Evolutionary conservation across 1,139 yeast genomes (phyloP).

Genomic region (Debaryomycetaceae sp.): DNA sequence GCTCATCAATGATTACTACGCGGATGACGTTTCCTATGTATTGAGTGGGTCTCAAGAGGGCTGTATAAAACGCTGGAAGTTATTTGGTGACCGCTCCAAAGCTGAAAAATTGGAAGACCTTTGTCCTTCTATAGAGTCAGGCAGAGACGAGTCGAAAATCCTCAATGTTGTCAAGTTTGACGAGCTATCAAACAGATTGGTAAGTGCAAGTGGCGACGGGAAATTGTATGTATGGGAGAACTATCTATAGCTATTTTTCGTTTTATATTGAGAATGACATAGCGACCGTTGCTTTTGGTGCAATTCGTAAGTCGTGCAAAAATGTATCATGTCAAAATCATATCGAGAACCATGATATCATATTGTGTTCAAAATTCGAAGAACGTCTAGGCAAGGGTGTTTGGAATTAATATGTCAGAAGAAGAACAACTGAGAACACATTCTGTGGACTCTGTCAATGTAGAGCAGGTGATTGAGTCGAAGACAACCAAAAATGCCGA

Average conservation of each 20-base stretch:
- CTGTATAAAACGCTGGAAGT: constrained; percentile 8
- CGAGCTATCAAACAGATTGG: constrained; percentile 12
- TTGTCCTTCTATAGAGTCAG: neutral
- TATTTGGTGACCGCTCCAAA: neutral
- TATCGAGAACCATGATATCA: neutral
- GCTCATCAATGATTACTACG: constrained; percentile 9
- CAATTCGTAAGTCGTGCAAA: neutral
- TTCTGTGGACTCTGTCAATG: no score
- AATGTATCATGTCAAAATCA: neutral
- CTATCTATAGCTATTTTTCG: neutral
- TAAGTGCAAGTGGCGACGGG: constrained; percentile 20
- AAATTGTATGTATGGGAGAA: constrained; percentile 22
- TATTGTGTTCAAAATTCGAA: neutral
- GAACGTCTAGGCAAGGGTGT: neutral
- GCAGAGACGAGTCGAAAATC: constrained; percentile 6
- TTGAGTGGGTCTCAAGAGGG: constrained; percentile 14
- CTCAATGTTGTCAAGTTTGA: constrained; percentile 13
- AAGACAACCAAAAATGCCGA: no score
- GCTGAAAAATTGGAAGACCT: neutral
- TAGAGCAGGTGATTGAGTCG: no score
- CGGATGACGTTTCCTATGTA: constrained; percentile 7
- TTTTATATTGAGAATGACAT: no score
- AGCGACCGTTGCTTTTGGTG: neutral
- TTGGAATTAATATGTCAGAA: neutral
- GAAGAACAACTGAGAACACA: constrained; percentile 1